Evolutionary conservation across 306 rosid species (phyloP), one percentile per base, ranked within the genome.

Genomic region (Glycine tomentella): DNA sequence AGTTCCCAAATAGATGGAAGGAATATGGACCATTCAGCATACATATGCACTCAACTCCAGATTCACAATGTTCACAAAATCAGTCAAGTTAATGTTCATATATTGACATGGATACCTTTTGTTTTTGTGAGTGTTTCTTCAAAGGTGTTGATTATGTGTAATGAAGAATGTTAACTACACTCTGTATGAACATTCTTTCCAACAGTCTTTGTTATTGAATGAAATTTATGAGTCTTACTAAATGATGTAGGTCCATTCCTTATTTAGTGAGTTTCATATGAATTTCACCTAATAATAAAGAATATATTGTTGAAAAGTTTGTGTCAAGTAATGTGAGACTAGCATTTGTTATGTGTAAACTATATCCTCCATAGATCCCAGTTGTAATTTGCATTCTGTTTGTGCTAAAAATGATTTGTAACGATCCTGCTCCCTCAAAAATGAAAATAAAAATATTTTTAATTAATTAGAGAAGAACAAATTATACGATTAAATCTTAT

Each of bases 1-100:
- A 12, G 80, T 90, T 78, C 91, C 91, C 70, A 88, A 88, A 76
- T 93, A 93, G 88, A 76, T 75, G 51, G 59, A 56, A 75, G 40
- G 48, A 73, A n/a, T 5, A 62, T 14, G 44, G 49, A 50, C 49
- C 62, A 16, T 74, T 59, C 77, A 48, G 73, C 68, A 57, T 72
- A 15, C 9, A 53, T 48, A 72, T 34, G 62, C 38, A 64, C 49
- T 72, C 66, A 78, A 65, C 48, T 76, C 58, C 69, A 72, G 49
- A 49, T 25, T 73, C 80, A 59, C 67, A 77, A 25, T 33, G 69
- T 77, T 55, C 75, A 53, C 74, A 68, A 20, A 70, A 56, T 20
- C 74, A 73, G 73, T 17, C 57, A 13, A 25, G 14, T 58, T 48
- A 15, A 49, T 40, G n/a, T 20, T 51, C 49, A 49, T 66, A 58